Base-by-base conservation (phyloP, 495 filamentous ascomycete genomes). In the Xylaria scruposa region DNA sequence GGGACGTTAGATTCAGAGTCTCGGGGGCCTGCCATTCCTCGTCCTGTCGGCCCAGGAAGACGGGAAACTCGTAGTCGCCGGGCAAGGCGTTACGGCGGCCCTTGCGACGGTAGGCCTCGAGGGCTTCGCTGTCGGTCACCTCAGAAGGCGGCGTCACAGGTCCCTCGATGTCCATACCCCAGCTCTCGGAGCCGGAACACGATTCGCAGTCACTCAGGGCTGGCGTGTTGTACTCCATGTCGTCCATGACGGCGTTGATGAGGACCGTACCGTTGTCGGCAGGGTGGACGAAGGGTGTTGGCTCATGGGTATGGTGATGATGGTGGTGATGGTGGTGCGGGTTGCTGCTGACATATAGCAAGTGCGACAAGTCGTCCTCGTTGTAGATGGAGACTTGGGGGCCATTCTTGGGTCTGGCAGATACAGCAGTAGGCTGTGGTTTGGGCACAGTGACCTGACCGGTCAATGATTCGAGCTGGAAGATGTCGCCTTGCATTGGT, bases 341-440 rank as follows among this genome's bases (percentile, higher is more conserved):
- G 6, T 74, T 33, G 38, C 72, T 74, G 72, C 72, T 75, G 38
- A 49, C 67, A 51, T 76, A 79, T 44, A 79, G 76, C 40, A 79
- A 62, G n/a, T 79, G 77, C 12, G 77, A 79, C 8, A 88, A 74
- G 17, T 81, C 82, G 59, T 87, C 85, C n/a, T 75, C 72, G 42
- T 86, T 83, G 19, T 80, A 77, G 69, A 88, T 79, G 54, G 83
- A 75, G 67, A 86, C 86, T n/a, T 72, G 71, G 0, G 29, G 47
- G 19, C 29, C 36, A 4, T 6, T 56, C 36, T 51, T 26, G 0
- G 77, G 67, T 13, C 19, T 72, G 51, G 61, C 33, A 60, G 58
- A 54, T 66, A 31, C 73, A 64, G 68, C 49, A 29, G 21, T 59
- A 42, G 68, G 60, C 53, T 73, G 56, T 21, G 71, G 56, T 21